Conservation (phyloP, 1,284 basidiomycete species). For the Trichosporon sp. region DNA sequence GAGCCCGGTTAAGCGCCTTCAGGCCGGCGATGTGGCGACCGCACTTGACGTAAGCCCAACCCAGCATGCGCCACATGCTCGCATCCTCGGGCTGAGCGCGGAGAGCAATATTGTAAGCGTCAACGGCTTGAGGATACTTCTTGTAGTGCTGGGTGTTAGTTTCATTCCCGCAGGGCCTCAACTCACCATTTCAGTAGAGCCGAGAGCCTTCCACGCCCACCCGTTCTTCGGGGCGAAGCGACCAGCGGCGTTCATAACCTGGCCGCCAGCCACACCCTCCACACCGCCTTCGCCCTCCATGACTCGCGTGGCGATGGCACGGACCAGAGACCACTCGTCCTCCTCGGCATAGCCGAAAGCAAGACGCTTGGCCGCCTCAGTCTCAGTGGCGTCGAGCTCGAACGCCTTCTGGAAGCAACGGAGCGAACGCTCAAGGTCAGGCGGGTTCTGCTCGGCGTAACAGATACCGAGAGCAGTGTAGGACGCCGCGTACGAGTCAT, state of each 20-base stretch:
- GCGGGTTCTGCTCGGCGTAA: slow-evolving; percentile 74
- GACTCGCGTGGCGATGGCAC: slow-evolving; percentile 84
- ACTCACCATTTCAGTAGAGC: slow-evolving; percentile 85
- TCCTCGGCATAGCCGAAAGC: slow-evolving; percentile 90
- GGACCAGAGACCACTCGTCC: slow-evolving; percentile 93
- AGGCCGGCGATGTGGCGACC: slow-evolving; percentile 87
- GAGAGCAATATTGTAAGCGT: slow-evolving; percentile 84
- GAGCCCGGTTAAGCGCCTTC: slow-evolving; percentile 78
- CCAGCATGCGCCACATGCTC: slow-evolving; percentile 82
- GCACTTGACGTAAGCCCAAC: slow-evolving; percentile 85
- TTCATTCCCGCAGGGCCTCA: neutral
- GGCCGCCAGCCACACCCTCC: slow-evolving; percentile 64
- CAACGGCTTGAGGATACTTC: slow-evolving; percentile 76
- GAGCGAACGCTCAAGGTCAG: slow-evolving; percentile 80
- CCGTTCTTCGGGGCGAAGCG: slow-evolving; percentile 71
- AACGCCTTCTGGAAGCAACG: slow-evolving; percentile 99
- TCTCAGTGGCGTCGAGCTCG: slow-evolving; percentile 88
- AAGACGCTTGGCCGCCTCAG: slow-evolving; percentile 77
- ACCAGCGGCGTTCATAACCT: slow-evolving; percentile 59
- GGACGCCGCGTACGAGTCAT: slow-evolving; percentile 78
- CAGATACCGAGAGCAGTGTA: slow-evolving; percentile 93
- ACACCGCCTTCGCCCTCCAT: slow-evolving; percentile 89
- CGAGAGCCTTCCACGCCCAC: slow-evolving; percentile 99
- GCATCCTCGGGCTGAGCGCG: slow-evolving; percentile 77
- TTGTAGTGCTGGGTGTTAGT: slow-evolving; percentile 65